A percentile compares a stretch with the other conserved stretches of the same genome.
These are phyloP conservation scores for Triglochin maritima DNA, from an alignment of 106 monocot genomes.

Conservation along the genomic window DNA sequence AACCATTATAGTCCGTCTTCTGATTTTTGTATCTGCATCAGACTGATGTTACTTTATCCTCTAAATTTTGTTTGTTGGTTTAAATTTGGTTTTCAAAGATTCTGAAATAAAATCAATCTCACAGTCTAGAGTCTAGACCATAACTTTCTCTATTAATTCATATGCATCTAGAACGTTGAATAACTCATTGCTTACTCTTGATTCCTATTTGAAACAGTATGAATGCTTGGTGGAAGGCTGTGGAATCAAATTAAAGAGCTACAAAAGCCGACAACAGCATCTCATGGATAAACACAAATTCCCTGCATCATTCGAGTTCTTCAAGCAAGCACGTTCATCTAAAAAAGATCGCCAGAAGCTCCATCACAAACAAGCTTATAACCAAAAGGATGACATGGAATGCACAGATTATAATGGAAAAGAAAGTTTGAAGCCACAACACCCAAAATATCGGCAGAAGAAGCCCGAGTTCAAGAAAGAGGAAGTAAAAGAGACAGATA, in stretches of 20 bases:
- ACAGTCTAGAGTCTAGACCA: too few relatives aligned
- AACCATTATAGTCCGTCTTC: too few relatives aligned
- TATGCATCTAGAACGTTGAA: too few relatives aligned
- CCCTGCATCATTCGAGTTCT: slow-evolving; percentile 71
- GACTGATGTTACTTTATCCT: too few relatives aligned
- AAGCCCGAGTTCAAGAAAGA: slow-evolving; percentile 6
- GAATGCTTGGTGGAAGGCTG: slow-evolving; percentile 96
- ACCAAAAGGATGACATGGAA: slow-evolving; percentile 2
- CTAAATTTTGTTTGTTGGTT: too few relatives aligned
- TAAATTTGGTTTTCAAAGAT: too few relatives aligned
- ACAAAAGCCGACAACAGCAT: slow-evolving; percentile 70
- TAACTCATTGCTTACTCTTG: too few relatives aligned
- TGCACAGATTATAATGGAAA: slow-evolving; percentile 35
- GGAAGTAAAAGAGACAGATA: slow-evolving; percentile 4
- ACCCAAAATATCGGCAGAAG: slow-evolving; percentile 15
- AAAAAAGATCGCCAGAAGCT: slow-evolving; percentile 57
- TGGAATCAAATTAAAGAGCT: slow-evolving; percentile 79
- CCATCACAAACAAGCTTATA: slow-evolving; percentile 22
- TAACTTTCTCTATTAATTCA: too few relatives aligned
- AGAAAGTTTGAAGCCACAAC: slow-evolving; percentile 5
- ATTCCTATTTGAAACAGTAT: slow-evolving; percentile 36
- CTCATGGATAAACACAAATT: slow-evolving; percentile 86
- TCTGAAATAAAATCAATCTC: too few relatives aligned
- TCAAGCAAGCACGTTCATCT: slow-evolving; percentile 57
- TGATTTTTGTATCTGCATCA: too few relatives aligned